Percentiles rank a stretch among this genome's conserved stretches.
These are phyloP conservation scores for Cucumis sativus DNA, from an alignment of 306 rosid species.

Conservation along the genomic window Cucumber_9930_V3 NC_026661.2:16968501-16969000, in stretches of 20 bases:
- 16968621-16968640: conserved; percentile 41
- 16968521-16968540: conserved; percentile 23
- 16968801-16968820: conserved; percentile 37
- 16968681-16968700: conserved; percentile 30
- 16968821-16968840: conserved; percentile 2
- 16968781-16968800: conserved; percentile 27
- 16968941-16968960: no score
- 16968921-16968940: no score
- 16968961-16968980: no score
- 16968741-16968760: conserved; percentile 50
- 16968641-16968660: conserved; percentile 43
- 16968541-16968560: conserved; percentile 19
- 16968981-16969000: no score
- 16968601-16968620: conserved; percentile 40
- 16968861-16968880: no score
- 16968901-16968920: no score
- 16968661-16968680: conserved; percentile 73
- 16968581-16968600: conserved; percentile 19
- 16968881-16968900: no score
- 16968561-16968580: conserved; percentile 25
- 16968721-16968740: conserved; percentile 15
- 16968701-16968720: conserved; percentile 28
- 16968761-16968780: conserved; percentile 28
- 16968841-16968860: no score
- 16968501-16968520: conserved; percentile 24